These are phyloP conservation scores for Discostella stelligeroides DNA, from an alignment of 108 stramenopile genomes.

Conservation along the genomic window DNA sequence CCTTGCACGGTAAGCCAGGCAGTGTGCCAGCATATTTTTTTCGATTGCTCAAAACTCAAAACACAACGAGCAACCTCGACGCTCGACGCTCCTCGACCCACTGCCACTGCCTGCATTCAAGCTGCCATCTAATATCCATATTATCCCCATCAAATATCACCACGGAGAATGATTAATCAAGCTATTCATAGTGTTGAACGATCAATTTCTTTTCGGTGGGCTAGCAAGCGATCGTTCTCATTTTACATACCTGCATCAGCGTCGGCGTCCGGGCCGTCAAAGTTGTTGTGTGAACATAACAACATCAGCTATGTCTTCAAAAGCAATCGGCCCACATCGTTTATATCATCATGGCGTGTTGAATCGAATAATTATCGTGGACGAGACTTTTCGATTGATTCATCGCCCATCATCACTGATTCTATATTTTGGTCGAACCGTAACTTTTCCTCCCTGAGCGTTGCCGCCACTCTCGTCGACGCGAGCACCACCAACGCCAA, in stretches of 20 bases:
- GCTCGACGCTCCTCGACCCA: too few relatives aligned
- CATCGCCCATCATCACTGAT: constrained; percentile 3
- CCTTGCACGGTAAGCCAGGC: too few relatives aligned
- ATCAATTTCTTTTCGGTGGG: constrained; percentile 20
- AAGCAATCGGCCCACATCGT: too few relatives aligned
- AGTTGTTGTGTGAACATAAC: constrained; percentile 18
- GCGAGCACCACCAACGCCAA: background rate
- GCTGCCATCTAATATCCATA: too few relatives aligned
- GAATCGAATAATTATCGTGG: background rate
- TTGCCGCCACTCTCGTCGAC: constrained; percentile 3
- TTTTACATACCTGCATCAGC: background rate
- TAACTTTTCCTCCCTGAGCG: constrained; percentile 10
- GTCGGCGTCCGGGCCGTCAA: background rate
- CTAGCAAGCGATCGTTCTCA: constrained; percentile 5
- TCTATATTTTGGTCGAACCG: background rate
- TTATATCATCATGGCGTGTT: background rate
- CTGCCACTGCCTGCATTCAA: too few relatives aligned
- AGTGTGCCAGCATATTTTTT: too few relatives aligned
- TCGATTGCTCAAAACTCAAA: too few relatives aligned
- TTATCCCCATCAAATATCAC: too few relatives aligned
- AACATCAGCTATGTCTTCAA: background rate
- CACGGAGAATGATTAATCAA: constrained; percentile 24
- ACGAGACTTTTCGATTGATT: background rate
- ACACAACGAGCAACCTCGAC: too few relatives aligned
- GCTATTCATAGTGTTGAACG: constrained; percentile 19